phyloP scores from a whole-genome alignment of 2,329 filamentous ascomycete species.

The Falciphora oryzae region DNA sequence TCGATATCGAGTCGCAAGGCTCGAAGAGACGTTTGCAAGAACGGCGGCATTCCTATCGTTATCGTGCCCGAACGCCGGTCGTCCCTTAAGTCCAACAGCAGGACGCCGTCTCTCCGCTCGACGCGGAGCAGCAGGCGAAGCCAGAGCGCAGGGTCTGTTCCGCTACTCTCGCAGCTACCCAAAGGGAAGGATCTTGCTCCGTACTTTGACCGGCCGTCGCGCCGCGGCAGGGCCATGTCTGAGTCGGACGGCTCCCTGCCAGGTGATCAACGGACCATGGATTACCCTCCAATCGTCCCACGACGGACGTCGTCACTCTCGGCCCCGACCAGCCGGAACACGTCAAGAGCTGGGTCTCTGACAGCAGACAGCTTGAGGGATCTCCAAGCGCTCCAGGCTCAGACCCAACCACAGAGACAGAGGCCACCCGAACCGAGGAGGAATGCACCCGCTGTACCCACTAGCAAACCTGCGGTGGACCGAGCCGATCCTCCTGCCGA shows the following conservation, averaged over 20 bases:
- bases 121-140: slow-evolving; percentile 53
- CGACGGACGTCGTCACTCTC: slow-evolving; percentile 55
- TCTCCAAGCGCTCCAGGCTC: slow-evolving; percentile 31
- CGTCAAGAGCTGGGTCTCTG: slow-evolving; percentile 47
- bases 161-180: slow-evolving; percentile 32
- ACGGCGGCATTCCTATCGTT: slow-evolving; percentile 56
- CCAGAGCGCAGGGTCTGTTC: slow-evolving; percentile 45
- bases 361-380: slow-evolving; percentile 48
- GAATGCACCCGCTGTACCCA: not conserved
- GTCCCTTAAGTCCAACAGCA: slow-evolving; percentile 42
- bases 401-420: slow-evolving; percentile 17
- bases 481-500: not conserved
- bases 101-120: slow-evolving; percentile 51
- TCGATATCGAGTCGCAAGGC: slow-evolving; percentile 49
- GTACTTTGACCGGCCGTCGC: slow-evolving; percentile 35
- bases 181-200: slow-evolving; percentile 37
- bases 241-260: slow-evolving; percentile 39
- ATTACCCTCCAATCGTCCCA: slow-evolving; percentile 54
- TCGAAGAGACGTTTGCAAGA: slow-evolving; percentile 53
- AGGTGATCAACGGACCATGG: slow-evolving; percentile 50
- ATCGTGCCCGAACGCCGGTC: slow-evolving; percentile 54
- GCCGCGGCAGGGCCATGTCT: slow-evolving; percentile 37
- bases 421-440: not conserved
- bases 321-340: slow-evolving; percentile 55
- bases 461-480: slow-evolving; percentile 9